Evolutionary conservation across 805 yeast genomes (phyloP).

Genomic region (Spathaspora arborariae): DNA sequence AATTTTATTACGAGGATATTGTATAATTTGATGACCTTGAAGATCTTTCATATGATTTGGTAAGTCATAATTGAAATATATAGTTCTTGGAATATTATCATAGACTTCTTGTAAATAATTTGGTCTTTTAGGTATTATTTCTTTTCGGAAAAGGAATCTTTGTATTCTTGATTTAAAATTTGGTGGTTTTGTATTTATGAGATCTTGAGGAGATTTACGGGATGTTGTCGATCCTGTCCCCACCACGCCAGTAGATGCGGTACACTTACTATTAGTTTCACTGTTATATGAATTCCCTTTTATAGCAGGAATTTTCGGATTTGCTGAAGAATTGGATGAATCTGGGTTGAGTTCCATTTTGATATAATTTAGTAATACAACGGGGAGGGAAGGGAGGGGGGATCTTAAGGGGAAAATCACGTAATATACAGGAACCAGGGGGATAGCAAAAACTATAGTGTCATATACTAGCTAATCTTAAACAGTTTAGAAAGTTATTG

Average conservation of each 20-base stretch:
- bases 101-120: constrained; percentile 35
- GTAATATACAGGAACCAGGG: not conserved
- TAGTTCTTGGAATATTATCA: constrained; percentile 34
- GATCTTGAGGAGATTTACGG: constrained; percentile 13
- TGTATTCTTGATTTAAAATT: constrained; percentile 17
- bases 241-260: constrained; percentile 1
- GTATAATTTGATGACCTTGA: constrained; percentile 28
- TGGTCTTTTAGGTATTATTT: constrained; percentile 26
- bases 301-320: not conserved
- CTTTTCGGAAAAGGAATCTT: constrained; percentile 17
- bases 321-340: not conserved
- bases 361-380: not conserved
- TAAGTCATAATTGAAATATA: constrained; percentile 48
- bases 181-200: constrained; percentile 18
- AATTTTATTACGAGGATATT: constrained; percentile 53
- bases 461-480: not conserved
- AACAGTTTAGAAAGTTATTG: too few relatives aligned
- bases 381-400: not conserved
- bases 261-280: constrained; percentile 4
- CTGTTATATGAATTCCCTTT: not conserved
- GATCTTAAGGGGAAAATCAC: not conserved
- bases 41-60: constrained; percentile 40
- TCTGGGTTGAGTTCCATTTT: not conserved
- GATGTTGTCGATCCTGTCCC: not conserved
- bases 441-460: not conserved